Conservation (phyloP, 805 yeast species). For the Zygotorulaspora florentina region DNA sequence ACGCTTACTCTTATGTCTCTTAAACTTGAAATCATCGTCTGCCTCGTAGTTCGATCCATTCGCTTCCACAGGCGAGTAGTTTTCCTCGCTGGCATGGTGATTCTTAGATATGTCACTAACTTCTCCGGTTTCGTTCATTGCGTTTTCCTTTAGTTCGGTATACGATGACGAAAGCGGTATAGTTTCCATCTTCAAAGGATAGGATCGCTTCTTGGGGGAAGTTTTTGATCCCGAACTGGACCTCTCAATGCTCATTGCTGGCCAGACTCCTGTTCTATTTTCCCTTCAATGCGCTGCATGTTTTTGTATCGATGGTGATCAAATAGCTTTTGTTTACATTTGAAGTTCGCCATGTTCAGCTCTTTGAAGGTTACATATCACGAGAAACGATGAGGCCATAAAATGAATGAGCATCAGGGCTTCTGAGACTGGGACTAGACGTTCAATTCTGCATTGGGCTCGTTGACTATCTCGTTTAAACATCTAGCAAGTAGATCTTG, state of each 20-base stretch:
- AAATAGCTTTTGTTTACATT: not conserved
- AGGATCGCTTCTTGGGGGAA: slow-evolving; percentile 16
- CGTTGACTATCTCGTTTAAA: slow-evolving; percentile 20
- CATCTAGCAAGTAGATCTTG: slow-evolving; percentile 21
- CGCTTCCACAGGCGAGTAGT: slow-evolving; percentile 4
- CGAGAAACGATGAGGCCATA: not conserved
- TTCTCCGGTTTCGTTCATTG: not conserved
- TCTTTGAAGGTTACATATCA: slow-evolving; percentile 1
- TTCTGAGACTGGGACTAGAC: not conserved
- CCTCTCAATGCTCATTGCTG: slow-evolving; percentile 10
- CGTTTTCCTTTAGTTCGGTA: slow-evolving; percentile 7
- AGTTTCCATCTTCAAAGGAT: slow-evolving; percentile 27
- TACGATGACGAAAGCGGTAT: slow-evolving; percentile 17
- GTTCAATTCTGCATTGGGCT: not conserved
- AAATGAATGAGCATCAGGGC: not conserved
- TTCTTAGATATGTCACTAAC: not conserved
- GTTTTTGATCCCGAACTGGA: slow-evolving; percentile 9
- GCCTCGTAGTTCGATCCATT: slow-evolving; percentile 19
- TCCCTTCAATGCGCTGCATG: not conserved
- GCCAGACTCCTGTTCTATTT: not conserved
- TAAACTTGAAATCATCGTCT: slow-evolving; percentile 34
- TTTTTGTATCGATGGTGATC: no score
- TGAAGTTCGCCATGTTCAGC: slow-evolving; percentile 5
- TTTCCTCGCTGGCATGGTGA: slow-evolving; percentile 3
- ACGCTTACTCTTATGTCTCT: slow-evolving; percentile 28